Conservation (phyloP, 495 filamentous ascomycete species). For the Astrocystis sublimbata region DNA sequence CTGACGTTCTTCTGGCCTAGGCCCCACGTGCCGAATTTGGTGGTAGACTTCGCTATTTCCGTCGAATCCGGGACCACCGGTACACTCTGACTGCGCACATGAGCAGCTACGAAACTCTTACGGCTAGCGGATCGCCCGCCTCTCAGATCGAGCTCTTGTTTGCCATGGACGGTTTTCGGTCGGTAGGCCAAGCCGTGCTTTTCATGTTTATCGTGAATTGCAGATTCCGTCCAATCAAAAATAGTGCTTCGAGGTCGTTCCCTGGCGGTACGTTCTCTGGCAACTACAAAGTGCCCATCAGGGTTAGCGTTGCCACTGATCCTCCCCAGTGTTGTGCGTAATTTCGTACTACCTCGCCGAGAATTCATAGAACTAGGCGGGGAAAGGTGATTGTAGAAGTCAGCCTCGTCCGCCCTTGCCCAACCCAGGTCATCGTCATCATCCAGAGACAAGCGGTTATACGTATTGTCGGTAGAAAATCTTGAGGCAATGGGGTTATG, state of each 20-base stretch:
- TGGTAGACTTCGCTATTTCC: constrained; percentile 57
- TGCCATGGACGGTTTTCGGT: constrained; percentile 88
- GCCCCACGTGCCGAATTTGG: constrained; percentile 89
- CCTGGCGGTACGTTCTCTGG: constrained; percentile 48
- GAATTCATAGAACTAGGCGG: constrained; percentile 54
- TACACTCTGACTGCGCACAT: constrained; percentile 95
- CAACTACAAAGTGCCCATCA: constrained; percentile 34
- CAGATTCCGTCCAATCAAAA: constrained; percentile 86
- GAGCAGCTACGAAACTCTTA: constrained; percentile 72
- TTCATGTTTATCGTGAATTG: constrained; percentile 56
- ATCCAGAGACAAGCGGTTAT: constrained; percentile 53
- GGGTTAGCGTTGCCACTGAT: constrained; percentile 42
- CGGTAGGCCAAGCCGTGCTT: constrained; percentile 59
- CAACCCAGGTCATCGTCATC: constrained; percentile 64
- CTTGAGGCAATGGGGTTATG: constrained; percentile 15
- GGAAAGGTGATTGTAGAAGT: constrained; percentile 53
- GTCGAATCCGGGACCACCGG: constrained; percentile 71
- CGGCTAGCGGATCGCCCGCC: constrained; percentile 74
- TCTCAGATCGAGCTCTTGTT: constrained; percentile 71
- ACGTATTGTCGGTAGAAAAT: constrained; percentile 39
- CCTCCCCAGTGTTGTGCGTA: constrained; percentile 43
- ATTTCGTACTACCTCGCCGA: constrained; percentile 45
- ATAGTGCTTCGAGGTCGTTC: constrained; percentile 62
- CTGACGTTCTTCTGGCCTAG: constrained; percentile 78
- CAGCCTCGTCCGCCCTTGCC: constrained; percentile 56